Base-by-base conservation (phyloP, 495 filamentous ascomycete genomes). In the Penicillium crystallinum region DNA sequence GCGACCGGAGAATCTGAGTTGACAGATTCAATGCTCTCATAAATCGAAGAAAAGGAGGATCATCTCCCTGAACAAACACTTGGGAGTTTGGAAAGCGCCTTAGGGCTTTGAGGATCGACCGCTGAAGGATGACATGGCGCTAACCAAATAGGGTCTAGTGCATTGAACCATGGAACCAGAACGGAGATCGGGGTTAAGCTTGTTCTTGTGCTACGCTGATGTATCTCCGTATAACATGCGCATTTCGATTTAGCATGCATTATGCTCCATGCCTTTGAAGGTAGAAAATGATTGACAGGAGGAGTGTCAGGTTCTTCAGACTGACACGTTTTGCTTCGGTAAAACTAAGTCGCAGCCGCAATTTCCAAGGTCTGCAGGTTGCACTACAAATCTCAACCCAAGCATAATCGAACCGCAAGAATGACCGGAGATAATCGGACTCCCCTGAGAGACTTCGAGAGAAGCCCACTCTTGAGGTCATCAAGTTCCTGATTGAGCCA, bases 141-240 rank as follows among this genome's bases (percentile, higher is more conserved):
- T 47, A 45, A 15, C 51, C 12, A 1, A 11, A 45, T 40, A 1
- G 2, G 34, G 55, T 15, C 33, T 57, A 54, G 55, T 34, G 50
- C 10, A 6, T 10, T 33, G 38, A 27, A 44, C 23, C 23, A 25
- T 4, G 17, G 43, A 30, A 21, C 4, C 43, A 35, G 10, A 2
- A 10, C 56, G 56, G 52, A 58, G 22, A 55, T 55, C 43, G 56
- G 56, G 23, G 42, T 58, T 58, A 55, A 52, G 56, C 45, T 49
- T 45, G 38, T 37, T 34, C 25, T 35, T 38, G 18, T 38, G 18
- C 18, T 33, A 27, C 8, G 21, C 18, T 17, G n/a, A 10, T 43
- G 6, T 31, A 31, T 10, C 8, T 29, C 25, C 8, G 25, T 29
- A 29, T 29, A 4, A 4, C 8, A 4, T 29, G 8, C 25, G 25